Base-by-base conservation (phyloP, 345 rosid genomes). In the Citrus sp. region DNA sequence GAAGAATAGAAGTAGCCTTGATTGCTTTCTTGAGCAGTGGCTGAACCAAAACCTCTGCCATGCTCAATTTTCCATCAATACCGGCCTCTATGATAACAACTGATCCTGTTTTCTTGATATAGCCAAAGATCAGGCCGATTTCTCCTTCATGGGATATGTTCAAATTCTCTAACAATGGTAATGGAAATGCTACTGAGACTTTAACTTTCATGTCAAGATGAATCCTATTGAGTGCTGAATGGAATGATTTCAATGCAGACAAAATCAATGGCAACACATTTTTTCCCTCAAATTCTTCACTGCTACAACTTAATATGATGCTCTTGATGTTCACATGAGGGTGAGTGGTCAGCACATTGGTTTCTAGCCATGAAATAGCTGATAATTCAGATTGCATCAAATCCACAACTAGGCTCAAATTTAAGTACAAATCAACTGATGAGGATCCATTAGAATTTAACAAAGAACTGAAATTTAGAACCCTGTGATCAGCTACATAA, bases 171-270 rank as follows among this genome's bases (percentile, higher is more conserved):
- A 87, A 68, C 61, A 77, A 79, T 7, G 88, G 60, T 59, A 80
- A 55, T 9, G 90, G 77, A 84, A 89, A 82, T 27, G 78, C 84
- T 56, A 82, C 84, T 0, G 90, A 86, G 19, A 86, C 81, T 76
- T 79, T 81, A 27, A 83, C 64, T 56, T 78, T 51, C 55, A 30
- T 58, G 27, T 72, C 70, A 22, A 78, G 24, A 68, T 69, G 63
- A 56, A 72, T 62, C 25, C 75, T 70, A 3, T 24, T 38, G 12
- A 87, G 65, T 24, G 71, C 66, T 16, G 84, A 79, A 67, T 81
- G 73, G 78, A 87, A 67, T 54, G 78, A 80, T 77, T 75, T 82
- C 74, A 87, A 58, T 38, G 81, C 18, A 24, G 82, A 75, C 19
- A 84, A 80, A 61, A 89, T 62, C 81, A 72, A 79, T 10, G 71